These are phyloP conservation scores for Candida dajiaensis DNA, from an alignment of 805 yeast species.

Conservation along the genomic window DNA sequence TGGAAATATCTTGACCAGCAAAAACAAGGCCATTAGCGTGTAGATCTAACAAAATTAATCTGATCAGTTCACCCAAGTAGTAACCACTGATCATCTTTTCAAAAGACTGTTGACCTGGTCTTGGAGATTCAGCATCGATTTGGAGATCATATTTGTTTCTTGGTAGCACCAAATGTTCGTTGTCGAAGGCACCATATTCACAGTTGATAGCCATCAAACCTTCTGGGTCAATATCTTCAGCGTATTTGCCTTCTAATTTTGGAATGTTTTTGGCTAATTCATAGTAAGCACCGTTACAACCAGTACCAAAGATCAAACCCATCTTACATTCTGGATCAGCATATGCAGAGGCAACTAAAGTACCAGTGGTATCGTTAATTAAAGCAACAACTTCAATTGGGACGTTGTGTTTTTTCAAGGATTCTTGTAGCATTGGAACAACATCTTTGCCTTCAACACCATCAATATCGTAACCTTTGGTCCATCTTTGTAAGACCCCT, in stretches of 20 bases:
- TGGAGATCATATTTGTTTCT: constrained; percentile 81
- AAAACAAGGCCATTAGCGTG: constrained; percentile 61
- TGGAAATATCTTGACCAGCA: constrained; percentile 58
- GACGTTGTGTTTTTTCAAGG: constrained; percentile 55
- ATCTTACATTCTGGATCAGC: constrained; percentile 82
- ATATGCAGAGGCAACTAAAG: constrained; percentile 91
- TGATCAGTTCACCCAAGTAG: constrained; percentile 87
- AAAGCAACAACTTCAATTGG: constrained; percentile 88
- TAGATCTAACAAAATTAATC: constrained; percentile 74
- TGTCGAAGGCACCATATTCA: constrained; percentile 97
- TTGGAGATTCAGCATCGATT: constrained; percentile 82
- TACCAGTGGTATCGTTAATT: constrained; percentile 96
- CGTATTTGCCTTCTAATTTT: constrained; percentile 68
- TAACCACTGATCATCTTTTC: constrained; percentile 98
- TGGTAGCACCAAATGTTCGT: constrained; percentile 78
- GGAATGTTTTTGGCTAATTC: constrained; percentile 70
- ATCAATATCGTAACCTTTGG: constrained; percentile 92
- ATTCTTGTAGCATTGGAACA: constrained; percentile 81
- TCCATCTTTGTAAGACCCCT: constrained; percentile 93
- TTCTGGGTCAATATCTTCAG: constrained; percentile 54
- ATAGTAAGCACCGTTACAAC: constrained; percentile 95
- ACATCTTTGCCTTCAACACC: constrained; percentile 94
- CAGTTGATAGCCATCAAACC: constrained; percentile 94
- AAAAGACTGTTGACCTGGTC: constrained; percentile 93
- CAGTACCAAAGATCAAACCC: constrained; percentile 97